Evolutionary conservation across 768 basidiomycete genomes (phyloP), one percentile per base, ranked within the genome.

Genomic region (Scleroderma citrinum): DNA sequence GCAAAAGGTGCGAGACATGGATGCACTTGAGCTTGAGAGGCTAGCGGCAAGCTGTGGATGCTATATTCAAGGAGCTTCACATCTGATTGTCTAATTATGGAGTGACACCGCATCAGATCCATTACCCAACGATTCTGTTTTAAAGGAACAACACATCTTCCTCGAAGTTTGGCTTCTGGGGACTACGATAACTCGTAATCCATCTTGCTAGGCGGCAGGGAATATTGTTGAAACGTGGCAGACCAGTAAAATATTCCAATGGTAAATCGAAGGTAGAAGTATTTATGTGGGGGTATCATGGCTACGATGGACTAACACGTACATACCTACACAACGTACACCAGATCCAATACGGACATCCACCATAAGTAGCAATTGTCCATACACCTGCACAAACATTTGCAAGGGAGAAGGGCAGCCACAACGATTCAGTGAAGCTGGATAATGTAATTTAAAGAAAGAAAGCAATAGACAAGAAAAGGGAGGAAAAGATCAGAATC

Each of bases 271-370:
- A 26, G 48, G 19, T 44, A 24, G 16, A 49, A 39, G 32, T 44
- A 31, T 30, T 47, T 29, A 29, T 29, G 26, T 29, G 21, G 44
- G 65, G 64, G 63, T 67, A 65, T 65, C 60, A 48, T 36, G 40
- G 34, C 16, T 34, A 19, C 38, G 41, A 47, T 48, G 23, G 29
- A 34, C 39, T 39, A 42, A 52, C 44, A 46, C 7, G 30, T 59
- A 65, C 63, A 57, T 59, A 53, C 53, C 50, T 63, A 58, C 60
- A 60, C 43, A 35, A 48, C 48, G 46, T 54, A 56, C 56, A 54
- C 44, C 39, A 30, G 57, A 6, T 35, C 40, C 24, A 6, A 23
- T 42, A 42, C 14, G 40, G 40, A 16, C 40, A 42, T 42, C 40
- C 40, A 16, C 52, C 51, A 47, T 53, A 57, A 35, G 42, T 10